Conservation (phyloP, 1,139 yeast genomes). For the Geotrichum cucujoidarum region DNA sequence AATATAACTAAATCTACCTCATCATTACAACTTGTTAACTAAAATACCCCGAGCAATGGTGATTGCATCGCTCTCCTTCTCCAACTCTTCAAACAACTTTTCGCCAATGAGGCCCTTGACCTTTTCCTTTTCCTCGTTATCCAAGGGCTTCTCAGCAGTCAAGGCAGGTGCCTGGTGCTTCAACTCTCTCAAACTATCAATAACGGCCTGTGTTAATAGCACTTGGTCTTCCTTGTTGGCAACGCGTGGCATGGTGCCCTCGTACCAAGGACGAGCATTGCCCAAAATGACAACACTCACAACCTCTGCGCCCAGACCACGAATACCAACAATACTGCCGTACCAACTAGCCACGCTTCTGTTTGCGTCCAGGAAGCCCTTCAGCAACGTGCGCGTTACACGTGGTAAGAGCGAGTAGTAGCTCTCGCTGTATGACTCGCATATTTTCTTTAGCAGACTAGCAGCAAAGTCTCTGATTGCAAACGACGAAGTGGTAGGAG, state of each 20-base stretch:
- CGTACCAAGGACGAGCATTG: constrained; percentile 71
- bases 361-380: constrained; percentile 78
- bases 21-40: constrained; percentile 41
- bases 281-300: constrained; percentile 80
- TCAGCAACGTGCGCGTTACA: constrained; percentile 82
- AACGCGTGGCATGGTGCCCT: constrained; percentile 32
- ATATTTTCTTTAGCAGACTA: constrained; percentile 69
- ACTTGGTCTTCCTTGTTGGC: constrained; percentile 29
- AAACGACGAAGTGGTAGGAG: constrained; percentile 35
- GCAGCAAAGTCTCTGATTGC: constrained; percentile 83
- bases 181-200: constrained; percentile 33
- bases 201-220: constrained; percentile 29
- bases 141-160: constrained; percentile 1
- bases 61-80: constrained; percentile 50
- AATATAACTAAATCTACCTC: neutral
- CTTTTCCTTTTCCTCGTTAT: constrained; percentile 35
- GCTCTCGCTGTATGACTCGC: constrained; percentile 74
- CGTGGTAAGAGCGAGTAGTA: constrained; percentile 90
- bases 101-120: constrained; percentile 59
- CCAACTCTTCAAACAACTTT: constrained; percentile 48
- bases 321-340: constrained; percentile 84
- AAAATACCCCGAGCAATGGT: constrained; percentile 65
- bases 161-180: constrained; percentile 27
- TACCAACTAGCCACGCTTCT: constrained; percentile 86
- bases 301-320: constrained; percentile 82